Evolutionary conservation across 2,329 filamentous ascomycete genomes (phyloP), one percentile per base, ranked within the genome.

Genomic region (Tolypocladium capitatum): DNA sequence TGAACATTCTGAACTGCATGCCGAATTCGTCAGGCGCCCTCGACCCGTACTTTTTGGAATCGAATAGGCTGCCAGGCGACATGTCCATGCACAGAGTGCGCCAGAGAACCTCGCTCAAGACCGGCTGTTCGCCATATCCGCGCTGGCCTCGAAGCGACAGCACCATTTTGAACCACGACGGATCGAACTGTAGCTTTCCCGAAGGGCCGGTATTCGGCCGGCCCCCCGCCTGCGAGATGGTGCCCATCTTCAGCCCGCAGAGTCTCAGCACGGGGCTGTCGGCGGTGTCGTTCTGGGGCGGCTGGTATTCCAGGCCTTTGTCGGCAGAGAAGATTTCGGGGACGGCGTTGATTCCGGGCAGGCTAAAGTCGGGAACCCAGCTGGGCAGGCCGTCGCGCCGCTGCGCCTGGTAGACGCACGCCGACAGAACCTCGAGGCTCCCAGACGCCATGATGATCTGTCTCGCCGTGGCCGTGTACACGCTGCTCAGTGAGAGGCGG

Each of bases 71-170:
- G 5, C 52, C 53, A 8, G 51, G 49, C 1, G 55, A 54, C 48
- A 53, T 53, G 52, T 56, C 49, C 57, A 59, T 59, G 50, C 57
- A 59, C 16, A 59, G 47, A 1, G 57, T 58, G n/a, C 48, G 51
- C 57, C 57, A 59, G 3, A 58, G 52, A 8, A 53, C 46, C 21
- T 52, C 50, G 2, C 56, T 53, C 21, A 59, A 18, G 28, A 45
- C 18, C 6, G 45, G 35, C 24, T 41, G 46, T 13, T 48, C 45
- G 16, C 16, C 41, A 33, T 42, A 38, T 21, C 18, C 43, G 20
- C 34, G 47, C 16, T 46, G 45, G 2, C 38, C 46, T 16, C 47
- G 52, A 3, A 58, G 43, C 3, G 56, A 58, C 20, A 58, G 44
- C 5, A 48, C 43, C 33, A 59, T 27, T 14, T 45, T 48, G 8